These are phyloP conservation scores for Aegilops longissima DNA, from an alignment of 176 grass and related monocot genomes.

Conservation along the genomic window DNA sequence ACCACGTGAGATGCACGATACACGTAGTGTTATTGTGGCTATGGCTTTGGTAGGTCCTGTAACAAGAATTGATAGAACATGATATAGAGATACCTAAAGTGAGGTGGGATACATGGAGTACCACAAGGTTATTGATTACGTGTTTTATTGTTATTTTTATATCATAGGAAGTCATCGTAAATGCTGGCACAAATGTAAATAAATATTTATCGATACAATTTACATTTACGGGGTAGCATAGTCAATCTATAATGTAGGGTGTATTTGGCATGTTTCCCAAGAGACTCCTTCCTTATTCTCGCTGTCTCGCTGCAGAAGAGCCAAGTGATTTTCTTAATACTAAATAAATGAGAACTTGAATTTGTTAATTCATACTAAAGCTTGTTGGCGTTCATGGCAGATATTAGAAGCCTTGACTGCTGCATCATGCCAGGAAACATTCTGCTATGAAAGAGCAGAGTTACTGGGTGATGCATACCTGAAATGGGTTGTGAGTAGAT, in stretches of 20 bases:
- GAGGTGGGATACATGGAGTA: background rate
- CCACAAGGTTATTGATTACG: background rate
- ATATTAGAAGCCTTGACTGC: conserved; percentile 99
- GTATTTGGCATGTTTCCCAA: background rate
- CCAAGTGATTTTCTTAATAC: conserved; percentile 13
- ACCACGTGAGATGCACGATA: background rate
- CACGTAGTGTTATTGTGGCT: background rate
- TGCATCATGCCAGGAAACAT: conserved; percentile 98
- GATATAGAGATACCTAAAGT: background rate
- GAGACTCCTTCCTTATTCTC: background rate
- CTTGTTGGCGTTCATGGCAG: conserved; percentile 44
- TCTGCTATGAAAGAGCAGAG: conserved; percentile 98
- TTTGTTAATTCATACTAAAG: background rate
- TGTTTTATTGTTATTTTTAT: background rate
- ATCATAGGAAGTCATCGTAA: background rate
- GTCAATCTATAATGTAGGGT: background rate
- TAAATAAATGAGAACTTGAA: background rate
- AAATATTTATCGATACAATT: background rate
- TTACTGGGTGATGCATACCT: conserved; percentile 96
- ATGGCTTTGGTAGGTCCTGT: background rate
- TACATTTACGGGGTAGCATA: background rate
- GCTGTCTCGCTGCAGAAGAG: background rate
- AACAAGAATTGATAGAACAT: conserved; percentile 2
- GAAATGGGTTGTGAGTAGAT: conserved; percentile 99
- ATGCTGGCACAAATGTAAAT: conserved; percentile 5